Evolutionary conservation across 495 filamentous ascomycete species (phyloP), one percentile per base, ranked within the genome.

Genomic region (Astrocystis sublimbata): DNA sequence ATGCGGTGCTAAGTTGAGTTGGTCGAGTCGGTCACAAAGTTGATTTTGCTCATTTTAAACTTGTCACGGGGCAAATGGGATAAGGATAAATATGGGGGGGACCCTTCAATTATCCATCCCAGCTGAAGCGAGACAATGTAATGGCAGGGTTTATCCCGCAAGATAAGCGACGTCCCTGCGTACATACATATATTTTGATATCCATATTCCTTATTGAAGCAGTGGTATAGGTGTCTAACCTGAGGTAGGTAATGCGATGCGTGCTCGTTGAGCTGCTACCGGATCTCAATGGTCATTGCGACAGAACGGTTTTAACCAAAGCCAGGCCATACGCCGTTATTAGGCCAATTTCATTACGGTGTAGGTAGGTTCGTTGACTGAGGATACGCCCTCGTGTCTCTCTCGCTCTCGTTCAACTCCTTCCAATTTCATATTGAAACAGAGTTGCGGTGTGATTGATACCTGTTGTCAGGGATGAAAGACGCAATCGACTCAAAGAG

Each of bases 101-200:
- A 33, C 8, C 24, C n/a, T n/a, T n/a, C n/a, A n/a, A 35, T 30
- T 26, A 8, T 17, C 24, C 13, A 49, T 33, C n/a, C 30, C 35
- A 21, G 28, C 23, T 19, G 7, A 35, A 1, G 30, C 47, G 28
- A 35, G 26, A 33, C 47, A 51, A 33, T 31, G 47, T 33, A 52
- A 35, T 30, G 17, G 33, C 51, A 54, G 51, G 51, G 51, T 54
- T 54, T 7, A 56, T 56, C 52, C 52, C 33, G 10, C n/a, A 19
- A 57, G 54, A 57, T 57, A 57, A 57, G 40, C 54, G 40, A 57
- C 40, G 23, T 57, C 28, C 28, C 21, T 31, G n/a, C n/a, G 26
- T 53, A 28, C 30, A 24, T 28, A 47, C 45, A 47, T 47, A 24
- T 30, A 24, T 21, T 47, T 30, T 6, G 23, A 15, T 12, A 8